These are phyloP conservation scores for Gremmenia infestans DNA, from an alignment of 2,329 filamentous ascomycete species.

Conservation along the genomic window DNA sequence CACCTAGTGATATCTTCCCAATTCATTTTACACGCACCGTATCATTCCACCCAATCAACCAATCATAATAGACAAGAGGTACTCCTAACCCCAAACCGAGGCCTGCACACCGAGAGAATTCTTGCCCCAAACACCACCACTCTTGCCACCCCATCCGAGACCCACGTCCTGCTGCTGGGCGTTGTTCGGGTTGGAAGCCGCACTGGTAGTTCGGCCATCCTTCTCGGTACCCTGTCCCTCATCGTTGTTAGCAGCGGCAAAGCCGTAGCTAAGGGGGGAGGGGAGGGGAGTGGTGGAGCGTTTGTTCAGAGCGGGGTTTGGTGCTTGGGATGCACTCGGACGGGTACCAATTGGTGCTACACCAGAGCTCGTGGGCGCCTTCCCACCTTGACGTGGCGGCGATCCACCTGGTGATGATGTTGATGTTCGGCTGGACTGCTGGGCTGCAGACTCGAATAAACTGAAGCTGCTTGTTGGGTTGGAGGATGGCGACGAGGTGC, in stretches of 20 bases:
- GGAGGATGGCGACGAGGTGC: constrained; percentile 77
- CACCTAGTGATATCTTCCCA: constrained; percentile 1
- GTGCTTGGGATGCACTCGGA: constrained; percentile 52
- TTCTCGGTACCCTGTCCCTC: constrained; percentile 37
- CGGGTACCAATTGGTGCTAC: constrained; percentile 94
- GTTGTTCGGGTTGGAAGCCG: constrained; percentile 51
- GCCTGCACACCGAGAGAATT: constrained; percentile 83
- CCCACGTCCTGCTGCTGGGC: constrained; percentile 35
- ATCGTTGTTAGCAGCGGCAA: constrained; percentile 51
- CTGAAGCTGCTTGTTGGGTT: constrained; percentile 55
- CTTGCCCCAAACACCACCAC: constrained; percentile 78
- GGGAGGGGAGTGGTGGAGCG: constrained; percentile 84
- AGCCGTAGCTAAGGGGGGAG: constrained; percentile 78
- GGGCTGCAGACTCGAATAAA: constrained; percentile 53
- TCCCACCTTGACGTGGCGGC: constrained; percentile 65
- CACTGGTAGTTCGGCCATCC: constrained; percentile 42
- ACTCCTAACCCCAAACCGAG: constrained; percentile 80
- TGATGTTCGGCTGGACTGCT: constrained; percentile 73
- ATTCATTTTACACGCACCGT: constrained; percentile 2
- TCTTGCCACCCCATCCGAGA: constrained; percentile 69
- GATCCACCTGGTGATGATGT: constrained; percentile 82
- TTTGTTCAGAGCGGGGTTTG: constrained; percentile 55
- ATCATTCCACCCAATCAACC: not conserved
- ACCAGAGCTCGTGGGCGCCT: constrained; percentile 52
- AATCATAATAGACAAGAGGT: too few relatives aligned